A percentile compares a stretch with the other conserved stretches of the same genome.
Conservation (phyloP, 345 rosid genomes). For the Populus alba region DNA sequence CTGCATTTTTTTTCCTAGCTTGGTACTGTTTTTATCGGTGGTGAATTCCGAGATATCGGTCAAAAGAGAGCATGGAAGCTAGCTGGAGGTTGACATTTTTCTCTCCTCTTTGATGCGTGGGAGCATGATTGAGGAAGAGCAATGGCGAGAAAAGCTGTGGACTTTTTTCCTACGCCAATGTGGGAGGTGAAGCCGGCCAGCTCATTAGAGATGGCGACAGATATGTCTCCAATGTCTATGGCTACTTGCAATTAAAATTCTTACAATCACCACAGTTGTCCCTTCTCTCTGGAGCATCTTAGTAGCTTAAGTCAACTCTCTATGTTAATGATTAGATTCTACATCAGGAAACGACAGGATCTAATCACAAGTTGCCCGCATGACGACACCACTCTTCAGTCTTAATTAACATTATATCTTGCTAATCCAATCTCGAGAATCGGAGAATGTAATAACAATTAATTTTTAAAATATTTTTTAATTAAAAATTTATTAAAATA, state of each 20-base stretch:
- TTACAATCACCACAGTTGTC: not conserved
- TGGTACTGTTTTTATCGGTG: not conserved
- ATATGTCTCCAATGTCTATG: not conserved
- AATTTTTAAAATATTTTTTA: too few species aligned
- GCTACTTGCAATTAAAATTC: not conserved
- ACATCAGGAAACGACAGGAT: not conserved
- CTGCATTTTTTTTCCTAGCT: not conserved
- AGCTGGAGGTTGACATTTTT: not conserved
- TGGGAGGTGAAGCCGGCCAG: not conserved
- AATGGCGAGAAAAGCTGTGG: not conserved
- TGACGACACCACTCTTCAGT: not conserved
- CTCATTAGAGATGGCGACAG: not conserved
- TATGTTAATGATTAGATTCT: not conserved
- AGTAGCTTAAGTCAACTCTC: conserved; percentile 6
- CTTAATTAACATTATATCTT: not conserved
- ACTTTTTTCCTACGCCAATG: not conserved
- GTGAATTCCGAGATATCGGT: not conserved
- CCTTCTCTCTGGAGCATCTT: conserved; percentile 4
- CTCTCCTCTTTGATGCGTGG: not conserved
- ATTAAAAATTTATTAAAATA: too few species aligned
- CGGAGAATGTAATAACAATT: too few species aligned
- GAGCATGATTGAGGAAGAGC: not conserved
- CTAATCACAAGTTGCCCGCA: not conserved
- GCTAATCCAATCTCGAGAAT: too few species aligned
- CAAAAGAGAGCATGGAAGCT: not conserved